phyloP scores from a whole-genome alignment of 2,329 filamentous ascomycete genomes.

The Dactylellina parvicollis region DNA sequence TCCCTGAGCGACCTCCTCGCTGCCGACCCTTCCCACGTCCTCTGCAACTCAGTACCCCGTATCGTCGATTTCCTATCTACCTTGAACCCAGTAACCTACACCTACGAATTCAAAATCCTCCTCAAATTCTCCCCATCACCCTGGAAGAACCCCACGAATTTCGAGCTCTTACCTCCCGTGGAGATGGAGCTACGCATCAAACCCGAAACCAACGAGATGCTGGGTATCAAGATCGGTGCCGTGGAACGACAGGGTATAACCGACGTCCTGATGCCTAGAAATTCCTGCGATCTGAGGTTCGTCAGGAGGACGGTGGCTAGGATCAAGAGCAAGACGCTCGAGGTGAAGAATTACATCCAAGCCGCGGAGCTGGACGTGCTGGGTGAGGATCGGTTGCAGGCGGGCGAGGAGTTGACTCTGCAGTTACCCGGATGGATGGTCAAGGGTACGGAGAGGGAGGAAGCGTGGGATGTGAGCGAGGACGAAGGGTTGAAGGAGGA shows the following conservation, averaged over 20 bases:
- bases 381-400: slow-evolving; percentile 38
- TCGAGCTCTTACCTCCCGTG: slow-evolving; percentile 56
- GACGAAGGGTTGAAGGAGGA: background rate
- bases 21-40: slow-evolving; percentile 21
- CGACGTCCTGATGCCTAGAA: slow-evolving; percentile 56
- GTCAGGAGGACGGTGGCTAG: slow-evolving; percentile 9
- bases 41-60: slow-evolving; percentile 54
- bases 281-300: slow-evolving; percentile 56
- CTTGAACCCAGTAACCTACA: slow-evolving; percentile 37
- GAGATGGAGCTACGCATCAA: slow-evolving; percentile 56
- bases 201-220: slow-evolving; percentile 44
- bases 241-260: slow-evolving; percentile 54
- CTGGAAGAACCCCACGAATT: slow-evolving; percentile 54
- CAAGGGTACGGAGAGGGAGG: slow-evolving; percentile 6
- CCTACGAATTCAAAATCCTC: slow-evolving; percentile 49
- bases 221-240: slow-evolving; percentile 50
- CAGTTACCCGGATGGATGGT: slow-evolving; percentile 40
- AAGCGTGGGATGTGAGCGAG: slow-evolving; percentile 9
- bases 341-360: slow-evolving; percentile 22
- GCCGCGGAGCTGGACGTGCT: slow-evolving; percentile 31
- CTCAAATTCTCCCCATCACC: slow-evolving; percentile 57
- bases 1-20: slow-evolving; percentile 20
- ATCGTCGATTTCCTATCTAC: slow-evolving; percentile 41
- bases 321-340: slow-evolving; percentile 25
- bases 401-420: slow-evolving; percentile 23